Evolutionary conservation across 345 rosid genomes (phyloP).

Genomic region (Hibiscus tridactylites): DNA sequence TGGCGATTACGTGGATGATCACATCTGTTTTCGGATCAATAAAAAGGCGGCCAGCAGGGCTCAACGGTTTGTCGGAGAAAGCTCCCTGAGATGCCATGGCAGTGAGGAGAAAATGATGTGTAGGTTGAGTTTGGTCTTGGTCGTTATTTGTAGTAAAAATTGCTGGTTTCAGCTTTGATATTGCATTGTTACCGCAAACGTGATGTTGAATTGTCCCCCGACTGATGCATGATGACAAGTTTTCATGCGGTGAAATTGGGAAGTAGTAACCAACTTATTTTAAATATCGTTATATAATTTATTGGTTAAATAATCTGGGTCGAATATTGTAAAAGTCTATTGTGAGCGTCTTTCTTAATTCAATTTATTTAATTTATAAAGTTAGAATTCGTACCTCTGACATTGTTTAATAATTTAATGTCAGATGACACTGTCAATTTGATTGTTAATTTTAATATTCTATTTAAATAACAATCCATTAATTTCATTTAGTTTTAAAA

Average conservation of each 20-base stretch:
- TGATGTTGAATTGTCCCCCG: neutral
- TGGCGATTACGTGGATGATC: constrained; percentile 41
- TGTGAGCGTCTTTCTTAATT: too few relatives aligned
- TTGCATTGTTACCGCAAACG: neutral
- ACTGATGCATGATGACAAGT: neutral
- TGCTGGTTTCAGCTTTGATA: neutral
- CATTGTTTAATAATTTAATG: too few relatives aligned
- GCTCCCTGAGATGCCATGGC: constrained; percentile 9
- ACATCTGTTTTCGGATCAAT: constrained; percentile 32
- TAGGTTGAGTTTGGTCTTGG: neutral
- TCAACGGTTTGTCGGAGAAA: constrained; percentile 32
- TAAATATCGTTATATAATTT: too few relatives aligned
- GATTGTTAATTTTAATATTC: too few relatives aligned
- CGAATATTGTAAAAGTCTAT: too few relatives aligned
- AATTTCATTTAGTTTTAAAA: too few relatives aligned
- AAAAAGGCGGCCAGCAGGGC: constrained; percentile 49
- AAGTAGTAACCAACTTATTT: neutral
- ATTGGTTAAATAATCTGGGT: too few relatives aligned
- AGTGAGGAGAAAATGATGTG: neutral
- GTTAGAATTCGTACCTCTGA: too few relatives aligned
- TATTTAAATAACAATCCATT: too few relatives aligned
- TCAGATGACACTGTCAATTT: too few relatives aligned
- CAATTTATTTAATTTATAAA: too few relatives aligned
- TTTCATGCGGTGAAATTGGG: neutral
- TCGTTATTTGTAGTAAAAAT: neutral